Base-by-base conservation (phyloP, 1,284 basidiomycete species). In the Clitocybe nebularis region DNA sequence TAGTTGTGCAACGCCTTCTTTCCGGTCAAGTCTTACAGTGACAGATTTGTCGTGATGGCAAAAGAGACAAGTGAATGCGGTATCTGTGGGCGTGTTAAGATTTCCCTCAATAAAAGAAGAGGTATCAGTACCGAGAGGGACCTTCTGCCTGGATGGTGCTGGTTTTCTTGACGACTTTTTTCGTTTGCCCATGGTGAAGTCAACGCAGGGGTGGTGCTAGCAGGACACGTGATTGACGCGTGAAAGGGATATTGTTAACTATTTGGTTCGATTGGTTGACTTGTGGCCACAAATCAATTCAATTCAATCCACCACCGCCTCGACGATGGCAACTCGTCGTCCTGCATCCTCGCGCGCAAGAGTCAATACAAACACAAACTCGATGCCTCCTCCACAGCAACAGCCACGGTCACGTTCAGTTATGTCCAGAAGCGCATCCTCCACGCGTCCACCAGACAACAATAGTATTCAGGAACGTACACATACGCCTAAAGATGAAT, bases 1-100 rank as follows among this genome's bases (percentile, higher is more conserved):
- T 19, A 90, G 71, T 52, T 85, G 76, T 7, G 83, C 88, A 20
- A 90, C 67, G 2, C 85, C 84, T 56, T 89, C 89, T 60, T 89
- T 91, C 57, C 81, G 77, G 68, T 91, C 86, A 53, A 93, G 74
- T 60, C 89, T 79, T 42, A 93, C 89, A 8, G 82, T 87, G 41
- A 93, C 89, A 14, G 90, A 87, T 57, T 87, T 89, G 58, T 93
- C 87, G 61, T 93, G 90, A 66, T 93, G 84, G 64, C 90, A 93
- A 63, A 92, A 93, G n/a, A 93, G 69, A 61, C 86, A 89, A 21
- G 86, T 87, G 59, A 89, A 89, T 33, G 79, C 71, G 5, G 81
- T 84, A 50, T 89, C 87, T 89, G 60, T 24, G n/a, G 16, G 28
- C 21, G 33, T 22, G 32, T 30, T 14, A 20, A 21, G 42, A 32